Evolutionary conservation across 495 filamentous ascomycete species (phyloP).

Genomic region (Glonium stellatum): DNA sequence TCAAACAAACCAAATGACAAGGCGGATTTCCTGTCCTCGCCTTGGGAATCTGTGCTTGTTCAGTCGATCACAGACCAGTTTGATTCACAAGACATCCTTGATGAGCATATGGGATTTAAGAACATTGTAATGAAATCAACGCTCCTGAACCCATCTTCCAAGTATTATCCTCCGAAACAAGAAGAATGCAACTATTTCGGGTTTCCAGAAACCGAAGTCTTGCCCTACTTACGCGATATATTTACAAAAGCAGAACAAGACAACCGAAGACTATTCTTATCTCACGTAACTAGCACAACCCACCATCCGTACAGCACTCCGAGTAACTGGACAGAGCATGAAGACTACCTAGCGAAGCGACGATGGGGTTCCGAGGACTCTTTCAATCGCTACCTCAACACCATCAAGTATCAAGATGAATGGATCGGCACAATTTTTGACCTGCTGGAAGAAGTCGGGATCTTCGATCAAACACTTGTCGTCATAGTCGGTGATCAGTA

Average conservation of each 20-base stretch:
- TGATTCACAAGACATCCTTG: constrained; percentile 38
- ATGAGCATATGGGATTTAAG: constrained; percentile 40
- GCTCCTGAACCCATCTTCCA: constrained; percentile 30
- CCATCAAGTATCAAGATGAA: constrained; percentile 40
- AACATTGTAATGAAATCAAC: constrained; percentile 35
- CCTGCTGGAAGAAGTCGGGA: constrained; percentile 43
- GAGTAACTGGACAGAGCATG: constrained; percentile 32
- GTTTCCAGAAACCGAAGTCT: constrained; percentile 42
- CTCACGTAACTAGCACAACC: constrained; percentile 43
- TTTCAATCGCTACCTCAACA: constrained; percentile 42
- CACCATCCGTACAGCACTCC: constrained; percentile 43
- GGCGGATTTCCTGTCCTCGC: constrained; percentile 1
- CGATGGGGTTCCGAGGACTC: constrained; percentile 26
- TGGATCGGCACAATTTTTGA: constrained; percentile 44
- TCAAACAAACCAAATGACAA: constrained; percentile 28
- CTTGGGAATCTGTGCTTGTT: constrained; percentile 44
- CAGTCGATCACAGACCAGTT: constrained; percentile 45
- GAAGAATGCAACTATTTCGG: constrained; percentile 44
- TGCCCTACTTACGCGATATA: constrained; percentile 41
- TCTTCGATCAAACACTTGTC: constrained; percentile 46
- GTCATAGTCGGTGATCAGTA: constrained; percentile 47
- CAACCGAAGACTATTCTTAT: constrained; percentile 43
- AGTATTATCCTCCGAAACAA: constrained; percentile 30
- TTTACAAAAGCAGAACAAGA: constrained; percentile 39
- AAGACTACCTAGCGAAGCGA: constrained; percentile 33